Conservation (phyloP, 257 asterid genomes). For the Datura wrightii region DNA sequence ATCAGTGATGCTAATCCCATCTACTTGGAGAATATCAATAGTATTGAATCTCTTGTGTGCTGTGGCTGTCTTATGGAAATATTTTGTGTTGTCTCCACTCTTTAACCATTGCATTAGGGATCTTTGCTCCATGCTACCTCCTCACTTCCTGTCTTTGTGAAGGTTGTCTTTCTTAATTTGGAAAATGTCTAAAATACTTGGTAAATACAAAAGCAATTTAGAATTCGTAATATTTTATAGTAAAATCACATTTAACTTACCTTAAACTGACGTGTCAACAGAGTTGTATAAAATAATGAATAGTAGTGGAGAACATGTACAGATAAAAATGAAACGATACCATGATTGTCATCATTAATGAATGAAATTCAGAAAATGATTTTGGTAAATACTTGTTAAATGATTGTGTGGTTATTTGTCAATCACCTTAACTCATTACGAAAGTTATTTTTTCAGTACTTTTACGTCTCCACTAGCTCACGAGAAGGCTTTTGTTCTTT, state of each 20-base stretch:
- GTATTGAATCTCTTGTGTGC: too few relatives aligned
- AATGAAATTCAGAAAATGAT: not conserved
- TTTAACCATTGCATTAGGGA: too few relatives aligned
- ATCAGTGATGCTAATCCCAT: too few relatives aligned
- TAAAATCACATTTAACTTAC: not conserved
- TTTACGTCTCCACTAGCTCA: conserved; percentile 6
- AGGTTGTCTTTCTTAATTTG: not conserved
- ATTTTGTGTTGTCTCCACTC: too few relatives aligned
- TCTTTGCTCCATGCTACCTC: too few relatives aligned
- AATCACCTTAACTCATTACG: not conserved
- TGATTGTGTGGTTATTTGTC: not conserved
- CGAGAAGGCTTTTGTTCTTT: conserved; percentile 1
- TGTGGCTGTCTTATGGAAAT: too few relatives aligned
- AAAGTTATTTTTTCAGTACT: not conserved
- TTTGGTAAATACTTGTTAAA: not conserved
- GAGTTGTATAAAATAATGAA: not conserved
- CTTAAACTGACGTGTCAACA: not conserved
- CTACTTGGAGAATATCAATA: too few relatives aligned
- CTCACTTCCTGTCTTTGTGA: not conserved
- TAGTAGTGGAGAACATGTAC: not conserved
- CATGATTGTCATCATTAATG: conserved; percentile 27
- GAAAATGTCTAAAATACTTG: not conserved
- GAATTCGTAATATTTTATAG: not conserved
- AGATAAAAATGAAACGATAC: not conserved
- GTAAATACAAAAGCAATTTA: not conserved